Conservation (phyloP, 2,329 filamentous ascomycete species). For the Clarireedia hainanense region DNA sequence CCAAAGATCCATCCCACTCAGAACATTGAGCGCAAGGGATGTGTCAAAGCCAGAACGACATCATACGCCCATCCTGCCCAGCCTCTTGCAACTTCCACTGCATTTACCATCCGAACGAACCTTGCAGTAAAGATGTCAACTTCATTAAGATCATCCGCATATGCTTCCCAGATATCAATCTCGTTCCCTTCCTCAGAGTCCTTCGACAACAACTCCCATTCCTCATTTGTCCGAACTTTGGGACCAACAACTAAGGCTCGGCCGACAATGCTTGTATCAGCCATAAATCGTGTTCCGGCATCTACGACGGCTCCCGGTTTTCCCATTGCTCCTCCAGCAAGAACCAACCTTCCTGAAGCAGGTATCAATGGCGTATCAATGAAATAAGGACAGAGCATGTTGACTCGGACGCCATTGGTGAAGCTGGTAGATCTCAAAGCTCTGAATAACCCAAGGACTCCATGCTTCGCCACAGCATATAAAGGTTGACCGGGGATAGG, state of each 20-base stretch:
- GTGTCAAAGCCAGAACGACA: slow-evolving; percentile 15
- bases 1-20: not conserved
- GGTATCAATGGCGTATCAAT: slow-evolving; percentile 53
- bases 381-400: slow-evolving; percentile 62
- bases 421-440: slow-evolving; percentile 44
- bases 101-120: slow-evolving; percentile 46
- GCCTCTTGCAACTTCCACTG: slow-evolving; percentile 39
- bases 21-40: slow-evolving; percentile 11
- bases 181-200: slow-evolving; percentile 25
- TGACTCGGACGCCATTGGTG: slow-evolving; percentile 48
- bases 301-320: slow-evolving; percentile 52
- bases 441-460: slow-evolving; percentile 56
- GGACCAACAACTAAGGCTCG: slow-evolving; percentile 51
- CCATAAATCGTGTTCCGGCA: slow-evolving; percentile 52
- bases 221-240: slow-evolving; percentile 39
- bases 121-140: slow-evolving; percentile 48
- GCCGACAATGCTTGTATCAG: slow-evolving; percentile 49
- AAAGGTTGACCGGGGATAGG: slow-evolving; percentile 39
- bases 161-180: slow-evolving; percentile 51
- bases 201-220: slow-evolving; percentile 23
- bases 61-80: slow-evolving; percentile 40
- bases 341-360: slow-evolving; percentile 37
- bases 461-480: slow-evolving; percentile 59
- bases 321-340: slow-evolving; percentile 49
- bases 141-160: slow-evolving; percentile 49